Evolutionary conservation across 495 filamentous ascomycete genomes (phyloP).

Genomic region (Tuber melanosporum): DNA sequence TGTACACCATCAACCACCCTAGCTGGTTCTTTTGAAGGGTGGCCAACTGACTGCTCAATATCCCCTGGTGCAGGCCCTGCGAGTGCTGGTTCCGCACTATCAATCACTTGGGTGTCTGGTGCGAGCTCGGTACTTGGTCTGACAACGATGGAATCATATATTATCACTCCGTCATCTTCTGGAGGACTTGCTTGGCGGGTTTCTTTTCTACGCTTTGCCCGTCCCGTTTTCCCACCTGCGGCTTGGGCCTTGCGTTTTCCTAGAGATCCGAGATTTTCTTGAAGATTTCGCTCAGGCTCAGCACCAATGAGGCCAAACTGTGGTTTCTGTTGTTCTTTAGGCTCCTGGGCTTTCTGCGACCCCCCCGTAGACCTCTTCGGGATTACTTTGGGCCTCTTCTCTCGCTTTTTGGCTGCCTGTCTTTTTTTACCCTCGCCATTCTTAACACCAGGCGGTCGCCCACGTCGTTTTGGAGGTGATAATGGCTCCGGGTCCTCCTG

Average conservation of each 20-base stretch:
- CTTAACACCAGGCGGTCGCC: constrained; percentile 20
- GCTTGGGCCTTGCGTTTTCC: background rate
- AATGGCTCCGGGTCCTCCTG: constrained; percentile 7
- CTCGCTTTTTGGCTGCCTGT: background rate
- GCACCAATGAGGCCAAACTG: background rate
- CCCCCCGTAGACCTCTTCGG: background rate
- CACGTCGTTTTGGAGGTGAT: constrained; percentile 29
- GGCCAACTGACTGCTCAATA: background rate
- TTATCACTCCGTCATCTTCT: background rate
- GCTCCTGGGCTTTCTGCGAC: background rate
- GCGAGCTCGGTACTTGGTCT: background rate
- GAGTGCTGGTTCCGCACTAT: background rate
- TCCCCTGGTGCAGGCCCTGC: background rate
- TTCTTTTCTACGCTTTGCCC: background rate
- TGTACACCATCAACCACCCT: constrained; percentile 27
- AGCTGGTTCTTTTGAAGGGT: constrained; percentile 1
- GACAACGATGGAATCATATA: background rate
- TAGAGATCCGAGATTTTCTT: background rate
- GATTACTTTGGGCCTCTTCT: background rate
- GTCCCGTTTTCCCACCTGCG: background rate
- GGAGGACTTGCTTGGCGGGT: background rate
- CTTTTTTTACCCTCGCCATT: background rate
- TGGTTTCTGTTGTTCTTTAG: background rate
- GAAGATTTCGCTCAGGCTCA: background rate
- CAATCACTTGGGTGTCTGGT: background rate